Evolutionary conservation across 1,284 basidiomycete species (phyloP).

Genomic region (Trichosporon sp.): DNA sequence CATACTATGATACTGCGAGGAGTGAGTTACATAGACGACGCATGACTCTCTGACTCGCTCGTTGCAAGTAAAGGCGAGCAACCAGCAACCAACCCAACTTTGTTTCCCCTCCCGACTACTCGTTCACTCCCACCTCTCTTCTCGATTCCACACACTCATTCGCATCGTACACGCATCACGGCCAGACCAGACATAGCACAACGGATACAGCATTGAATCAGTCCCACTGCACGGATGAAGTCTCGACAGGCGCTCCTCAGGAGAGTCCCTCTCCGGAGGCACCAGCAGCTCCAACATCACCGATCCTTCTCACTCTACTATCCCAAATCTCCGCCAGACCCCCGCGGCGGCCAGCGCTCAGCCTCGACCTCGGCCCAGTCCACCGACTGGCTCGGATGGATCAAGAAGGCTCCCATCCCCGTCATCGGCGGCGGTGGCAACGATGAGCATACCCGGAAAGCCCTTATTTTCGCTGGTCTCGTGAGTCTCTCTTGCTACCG

Average conservation of each 20-base stretch:
- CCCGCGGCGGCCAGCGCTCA: slow-evolving; percentile 16
- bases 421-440: slow-evolving; percentile 11
- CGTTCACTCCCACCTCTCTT: not conserved
- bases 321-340: slow-evolving; percentile 24
- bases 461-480: slow-evolving; percentile 44
- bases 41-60: not conserved
- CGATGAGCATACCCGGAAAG: slow-evolving; percentile 17
- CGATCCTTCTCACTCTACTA: slow-evolving; percentile 15
- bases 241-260: not conserved
- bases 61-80: slow-evolving; percentile 3
- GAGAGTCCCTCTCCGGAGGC: not conserved
- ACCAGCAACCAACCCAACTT: slow-evolving; percentile 1
- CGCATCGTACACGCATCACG: not conserved
- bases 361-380: slow-evolving; percentile 31
- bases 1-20: too few species aligned
- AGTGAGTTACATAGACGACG: slow-evolving; percentile 1
- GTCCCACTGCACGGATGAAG: slow-evolving; percentile 7
- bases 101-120: too few species aligned
- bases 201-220: not conserved
- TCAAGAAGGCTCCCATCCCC: slow-evolving; percentile 23
- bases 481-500: slow-evolving; percentile 37
- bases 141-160: not conserved
- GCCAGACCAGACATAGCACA: not conserved
- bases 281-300: slow-evolving; percentile 2
- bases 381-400: slow-evolving; percentile 40